A percentile compares a stretch with the other conserved stretches of the same genome.
Evolutionary conservation across 108 stramenopile genomes (phyloP).

Genomic region (Aureococcus anophagefferens): DNA sequence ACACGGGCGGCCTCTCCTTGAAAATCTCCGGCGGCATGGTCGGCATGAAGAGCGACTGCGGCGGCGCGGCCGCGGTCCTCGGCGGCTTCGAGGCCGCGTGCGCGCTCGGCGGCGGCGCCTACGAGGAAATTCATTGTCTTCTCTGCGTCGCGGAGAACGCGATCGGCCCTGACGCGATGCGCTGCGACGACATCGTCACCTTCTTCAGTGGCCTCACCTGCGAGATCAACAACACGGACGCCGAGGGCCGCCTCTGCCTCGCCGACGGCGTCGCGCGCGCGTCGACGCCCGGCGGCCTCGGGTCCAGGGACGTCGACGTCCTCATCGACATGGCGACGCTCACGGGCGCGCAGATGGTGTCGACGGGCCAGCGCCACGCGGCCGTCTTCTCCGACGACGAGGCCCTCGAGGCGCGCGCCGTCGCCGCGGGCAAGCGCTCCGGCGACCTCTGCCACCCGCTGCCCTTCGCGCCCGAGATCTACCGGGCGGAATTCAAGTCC

Average conservation of each 20-base stretch:
- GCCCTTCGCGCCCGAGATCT: conserved; percentile 67
- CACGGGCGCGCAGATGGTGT: conserved; percentile 70
- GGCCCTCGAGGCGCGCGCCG: conserved; percentile 50
- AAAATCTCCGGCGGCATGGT: conserved; percentile 68
- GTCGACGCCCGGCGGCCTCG: conserved; percentile 44
- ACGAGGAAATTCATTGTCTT: conserved; percentile 41
- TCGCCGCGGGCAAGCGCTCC: conserved; percentile 31
- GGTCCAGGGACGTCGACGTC: not conserved
- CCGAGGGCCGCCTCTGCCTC: conserved; percentile 69
- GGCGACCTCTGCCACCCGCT: conserved; percentile 68
- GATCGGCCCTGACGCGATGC: conserved; percentile 55
- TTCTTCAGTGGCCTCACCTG: conserved; percentile 74
- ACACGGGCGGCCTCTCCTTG: conserved; percentile 63
- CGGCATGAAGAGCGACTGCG: conserved; percentile 78
- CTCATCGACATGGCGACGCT: conserved; percentile 70
- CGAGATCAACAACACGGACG: conserved; percentile 81
- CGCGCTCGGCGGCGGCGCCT: conserved; percentile 17
- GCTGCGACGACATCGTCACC: conserved; percentile 66
- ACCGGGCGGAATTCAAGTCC: conserved; percentile 53
- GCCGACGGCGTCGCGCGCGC: conserved; percentile 66
- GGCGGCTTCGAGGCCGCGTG: conserved; percentile 51
- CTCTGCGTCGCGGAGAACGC: conserved; percentile 74
- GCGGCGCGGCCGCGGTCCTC: conserved; percentile 63
- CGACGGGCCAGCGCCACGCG: conserved; percentile 63
- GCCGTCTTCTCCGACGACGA: conserved; percentile 60